Base-by-base conservation (phyloP, 2,329 filamentous ascomycete species). In the Rhynchosporium agropyri region DNA sequence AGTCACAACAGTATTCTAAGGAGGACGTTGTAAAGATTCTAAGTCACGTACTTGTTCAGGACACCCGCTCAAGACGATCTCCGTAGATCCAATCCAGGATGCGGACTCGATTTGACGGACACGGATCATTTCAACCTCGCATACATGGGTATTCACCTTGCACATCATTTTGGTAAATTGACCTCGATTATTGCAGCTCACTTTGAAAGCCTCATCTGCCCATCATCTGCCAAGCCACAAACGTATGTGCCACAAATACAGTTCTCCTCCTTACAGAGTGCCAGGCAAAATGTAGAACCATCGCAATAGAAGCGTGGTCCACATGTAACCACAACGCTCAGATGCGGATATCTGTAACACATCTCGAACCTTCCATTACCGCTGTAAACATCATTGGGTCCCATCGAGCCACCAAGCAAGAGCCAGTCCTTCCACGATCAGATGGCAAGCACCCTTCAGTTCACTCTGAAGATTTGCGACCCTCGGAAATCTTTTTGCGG, bases 401-500 rank as follows among this genome's bases (percentile, higher is more conserved):
- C 26, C 43, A 33, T 36, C 7, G 3, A 48, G 8, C 15, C 28
- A 7, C 54, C 10, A 28, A 55, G 28, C 6, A 59, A 53, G 20
- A 31, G 38, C 40, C 20, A 45, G 20, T 12, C 31, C 29, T 48
- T 26, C 28, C 31, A 58, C 28, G 13, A 31, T 46, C 15, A 28
- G 28, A 12, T 33, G 40, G 7, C 33, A 13, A 33, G 2, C 12
- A 4, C 20, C 40, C 15, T 33, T n/a, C 4, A 42, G 20, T 10
- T 58, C 33, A 58, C 45, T 40, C 45, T 4, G 33, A 13, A 40
- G 33, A 5, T 33, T 58, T 50, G 20, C 45, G 45, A 31, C 63
- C 65, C 28, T 61, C 59, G 20, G 58, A 28, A 42, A 73, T 72
- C 31, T 58, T 31, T 49, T 66, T 63, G 12, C 64, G 63, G 31